Evolutionary conservation across 179 eudicot species (phyloP).

Genomic region (Kewa caespitosa): DNA sequence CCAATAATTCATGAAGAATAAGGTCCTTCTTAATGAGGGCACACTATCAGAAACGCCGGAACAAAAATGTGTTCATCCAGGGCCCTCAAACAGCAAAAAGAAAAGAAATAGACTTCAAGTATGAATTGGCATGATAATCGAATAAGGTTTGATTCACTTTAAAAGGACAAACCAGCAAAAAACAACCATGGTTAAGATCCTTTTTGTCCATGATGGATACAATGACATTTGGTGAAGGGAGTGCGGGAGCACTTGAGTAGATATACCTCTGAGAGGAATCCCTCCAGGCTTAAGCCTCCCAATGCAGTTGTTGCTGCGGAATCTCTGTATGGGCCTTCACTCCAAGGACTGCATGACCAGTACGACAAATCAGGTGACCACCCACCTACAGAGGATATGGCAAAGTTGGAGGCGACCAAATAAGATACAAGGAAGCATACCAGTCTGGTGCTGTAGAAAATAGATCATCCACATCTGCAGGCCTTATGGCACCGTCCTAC

Average conservation of each 20-base stretch:
- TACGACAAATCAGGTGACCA: slow-evolving; percentile 5
- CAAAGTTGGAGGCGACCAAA: not conserved
- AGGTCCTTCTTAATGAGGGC: not conserved
- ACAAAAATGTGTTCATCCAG: not conserved
- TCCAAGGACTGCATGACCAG: slow-evolving; percentile 72
- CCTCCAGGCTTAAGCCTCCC: slow-evolving; percentile 71
- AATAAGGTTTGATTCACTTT: not conserved
- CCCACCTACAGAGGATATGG: not conserved
- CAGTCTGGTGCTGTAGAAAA: slow-evolving; percentile 94
- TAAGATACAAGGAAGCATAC: slow-evolving; percentile 28
- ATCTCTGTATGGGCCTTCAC: slow-evolving; percentile 69
- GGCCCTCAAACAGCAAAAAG: not conserved
- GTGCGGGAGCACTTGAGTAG: not conserved
- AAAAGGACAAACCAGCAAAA: not conserved
- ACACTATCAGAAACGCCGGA: not conserved
- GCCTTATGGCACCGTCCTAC: slow-evolving; percentile 67
- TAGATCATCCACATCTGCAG: slow-evolving; percentile 72
- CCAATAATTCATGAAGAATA: not conserved
- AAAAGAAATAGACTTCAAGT: slow-evolving; percentile 1
- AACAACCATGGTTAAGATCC: not conserved
- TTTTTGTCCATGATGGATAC: not conserved
- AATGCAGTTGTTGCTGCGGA: slow-evolving; percentile 76
- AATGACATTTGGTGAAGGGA: not conserved
- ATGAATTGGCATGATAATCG: not conserved
- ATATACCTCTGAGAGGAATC: slow-evolving; percentile 78